Conservation (phyloP, 768 basidiomycete genomes). For the Steccherinum ochraceum region DNA sequence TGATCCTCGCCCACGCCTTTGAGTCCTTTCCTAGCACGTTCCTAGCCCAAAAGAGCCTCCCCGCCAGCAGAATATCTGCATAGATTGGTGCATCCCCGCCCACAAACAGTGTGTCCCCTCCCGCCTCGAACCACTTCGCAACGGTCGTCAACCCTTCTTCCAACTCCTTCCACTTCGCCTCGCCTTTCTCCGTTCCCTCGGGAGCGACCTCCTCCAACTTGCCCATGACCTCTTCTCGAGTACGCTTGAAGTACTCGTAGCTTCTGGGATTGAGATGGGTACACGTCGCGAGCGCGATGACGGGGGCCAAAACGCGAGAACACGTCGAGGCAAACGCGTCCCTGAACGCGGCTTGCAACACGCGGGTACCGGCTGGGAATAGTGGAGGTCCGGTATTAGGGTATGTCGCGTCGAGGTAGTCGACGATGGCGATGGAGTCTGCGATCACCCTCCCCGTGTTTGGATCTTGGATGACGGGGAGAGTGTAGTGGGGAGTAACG, state of each 20-base stretch:
- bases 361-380: conserved; percentile 21
- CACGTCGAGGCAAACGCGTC: neutral
- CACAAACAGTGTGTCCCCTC: conserved; percentile 19
- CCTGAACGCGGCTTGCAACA: conserved; percentile 14
- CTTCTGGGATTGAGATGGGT: conserved; percentile 26
- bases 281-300: neutral
- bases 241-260: conserved; percentile 32
- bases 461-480: conserved; percentile 16
- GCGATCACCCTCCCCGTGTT: conserved; percentile 5
- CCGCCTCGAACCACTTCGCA: neutral
- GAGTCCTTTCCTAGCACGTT: conserved; percentile 8
- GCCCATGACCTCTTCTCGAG: conserved; percentile 28
- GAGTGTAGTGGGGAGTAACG: conserved; percentile 9
- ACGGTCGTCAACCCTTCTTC: conserved; percentile 24
- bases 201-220: conserved; percentile 27
- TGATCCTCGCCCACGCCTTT: neutral
- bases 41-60: conserved; percentile 26
- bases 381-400: conserved; percentile 24
- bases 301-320: neutral
- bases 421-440: conserved; percentile 15
- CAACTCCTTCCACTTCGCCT: conserved; percentile 32
- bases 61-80: conserved; percentile 28
- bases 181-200: conserved; percentile 11
- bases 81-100: conserved; percentile 27
- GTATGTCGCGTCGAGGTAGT: conserved; percentile 12